phyloP scores from a whole-genome alignment of 306 rosid species.

The Lathyrus sativus region DNA sequence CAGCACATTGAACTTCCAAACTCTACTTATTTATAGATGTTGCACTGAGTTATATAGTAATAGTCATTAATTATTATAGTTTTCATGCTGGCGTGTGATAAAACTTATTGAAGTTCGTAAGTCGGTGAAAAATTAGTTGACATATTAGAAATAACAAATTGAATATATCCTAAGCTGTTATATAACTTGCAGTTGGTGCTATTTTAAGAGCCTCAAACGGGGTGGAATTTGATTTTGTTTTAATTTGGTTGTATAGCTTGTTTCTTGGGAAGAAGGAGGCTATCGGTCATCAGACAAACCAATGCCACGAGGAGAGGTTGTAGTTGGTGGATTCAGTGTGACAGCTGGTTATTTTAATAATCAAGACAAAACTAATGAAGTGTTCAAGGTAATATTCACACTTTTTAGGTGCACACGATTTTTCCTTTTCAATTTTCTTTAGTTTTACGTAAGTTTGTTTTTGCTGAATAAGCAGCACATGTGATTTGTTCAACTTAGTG shows the following conservation, averaged over 20 bases:
- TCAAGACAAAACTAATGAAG: slow-evolving; percentile 78
- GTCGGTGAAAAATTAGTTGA: slow-evolving; percentile 9
- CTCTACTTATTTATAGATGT: slow-evolving; percentile 16
- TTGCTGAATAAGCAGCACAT: slow-evolving; percentile 25
- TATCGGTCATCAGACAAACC: slow-evolving; percentile 81
- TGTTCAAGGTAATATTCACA: slow-evolving; percentile 64
- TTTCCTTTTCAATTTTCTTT: slow-evolving; percentile 19
- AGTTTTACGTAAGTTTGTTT: slow-evolving; percentile 12
- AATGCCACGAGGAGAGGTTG: slow-evolving; percentile 93
- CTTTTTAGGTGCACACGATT: slow-evolving; percentile 1
- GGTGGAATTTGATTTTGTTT: slow-evolving; percentile 29
- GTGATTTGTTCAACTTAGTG: slow-evolving; percentile 19
- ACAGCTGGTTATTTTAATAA: slow-evolving; percentile 92
- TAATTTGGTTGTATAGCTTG: slow-evolving; percentile 62
- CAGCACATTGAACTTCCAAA: slow-evolving; percentile 2
- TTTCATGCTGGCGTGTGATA: slow-evolving; percentile 11
- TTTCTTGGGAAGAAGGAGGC: slow-evolving; percentile 95
- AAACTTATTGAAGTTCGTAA: not conserved
- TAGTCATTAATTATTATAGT: not conserved
- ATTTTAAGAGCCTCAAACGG: slow-evolving; percentile 3
- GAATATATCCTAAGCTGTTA: slow-evolving; percentile 12
- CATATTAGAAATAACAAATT: slow-evolving; percentile 19
- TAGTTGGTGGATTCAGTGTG: slow-evolving; percentile 74
- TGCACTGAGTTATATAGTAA: slow-evolving; percentile 18
- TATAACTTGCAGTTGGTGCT: slow-evolving; percentile 14